Conservation (phyloP, 257 asterid species). For the Solanum chilense region DNA sequence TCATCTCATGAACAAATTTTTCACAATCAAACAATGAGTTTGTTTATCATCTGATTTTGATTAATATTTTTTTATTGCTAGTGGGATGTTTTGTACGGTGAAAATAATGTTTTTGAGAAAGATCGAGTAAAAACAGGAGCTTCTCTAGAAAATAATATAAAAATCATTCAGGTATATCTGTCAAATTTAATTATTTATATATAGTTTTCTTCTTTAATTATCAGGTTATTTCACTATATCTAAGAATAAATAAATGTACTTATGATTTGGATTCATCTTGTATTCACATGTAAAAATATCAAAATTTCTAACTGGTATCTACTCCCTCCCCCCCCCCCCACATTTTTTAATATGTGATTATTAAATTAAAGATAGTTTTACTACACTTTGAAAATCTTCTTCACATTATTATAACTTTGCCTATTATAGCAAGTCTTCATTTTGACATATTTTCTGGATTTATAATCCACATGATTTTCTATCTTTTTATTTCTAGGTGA, state of each 20-base stretch:
- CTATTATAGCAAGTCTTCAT: neutral
- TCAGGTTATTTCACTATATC: neutral
- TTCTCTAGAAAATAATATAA: constrained; percentile 39
- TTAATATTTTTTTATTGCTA: neutral
- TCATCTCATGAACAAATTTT: neutral
- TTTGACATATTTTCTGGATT: neutral
- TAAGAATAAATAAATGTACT: neutral
- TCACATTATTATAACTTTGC: neutral
- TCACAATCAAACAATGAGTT: neutral
- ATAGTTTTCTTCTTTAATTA: neutral
- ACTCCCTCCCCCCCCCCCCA: neutral
- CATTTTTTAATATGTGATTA: neutral
- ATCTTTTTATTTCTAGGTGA: neutral
- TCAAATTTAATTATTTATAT: neutral
- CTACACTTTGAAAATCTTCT: neutral
- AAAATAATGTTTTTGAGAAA: constrained; percentile 24
- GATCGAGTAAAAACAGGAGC: constrained; percentile 47
- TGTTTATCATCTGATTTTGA: neutral
- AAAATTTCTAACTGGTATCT: neutral
- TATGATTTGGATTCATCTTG: neutral
- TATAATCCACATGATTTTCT: neutral
- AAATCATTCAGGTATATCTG: constrained; percentile 51
- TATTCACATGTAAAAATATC: neutral
- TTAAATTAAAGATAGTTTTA: neutral
- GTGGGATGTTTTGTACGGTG: constrained; percentile 64